Percentiles rank a stretch among this genome's conserved stretches.
These are phyloP conservation scores for Litsea cubeba DNA, from an alignment of 164 flowering plant genomes.

Conservation along the genomic window DNA sequence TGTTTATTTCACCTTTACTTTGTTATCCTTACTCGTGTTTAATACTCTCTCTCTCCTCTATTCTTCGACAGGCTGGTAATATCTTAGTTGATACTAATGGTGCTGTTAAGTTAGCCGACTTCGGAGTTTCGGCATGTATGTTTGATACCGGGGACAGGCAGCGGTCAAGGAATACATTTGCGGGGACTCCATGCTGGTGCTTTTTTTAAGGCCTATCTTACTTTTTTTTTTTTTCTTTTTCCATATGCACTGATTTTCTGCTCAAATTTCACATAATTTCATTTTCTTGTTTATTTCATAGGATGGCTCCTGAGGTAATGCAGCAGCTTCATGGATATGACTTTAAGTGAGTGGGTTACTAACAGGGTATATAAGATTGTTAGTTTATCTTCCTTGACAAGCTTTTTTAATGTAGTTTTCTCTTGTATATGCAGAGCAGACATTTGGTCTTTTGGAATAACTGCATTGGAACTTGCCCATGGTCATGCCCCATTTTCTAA, in stretches of 20 bases:
- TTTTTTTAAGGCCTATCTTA: neutral
- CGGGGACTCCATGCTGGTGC: slow-evolving; percentile 99
- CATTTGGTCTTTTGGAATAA: slow-evolving; percentile 98
- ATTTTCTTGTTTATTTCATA: slow-evolving; percentile 20
- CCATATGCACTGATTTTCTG: neutral
- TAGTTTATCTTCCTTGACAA: neutral
- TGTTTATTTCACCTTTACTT: slow-evolving; percentile 3
- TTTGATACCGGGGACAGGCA: slow-evolving; percentile 95
- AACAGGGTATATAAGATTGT: neutral
- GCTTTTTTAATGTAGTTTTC: slow-evolving; percentile 8
- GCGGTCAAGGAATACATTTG: slow-evolving; percentile 89
- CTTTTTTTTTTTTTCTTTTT: slow-evolving; percentile 1
- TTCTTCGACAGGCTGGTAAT: slow-evolving; percentile 79
- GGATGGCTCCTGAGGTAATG: slow-evolving; percentile 99
- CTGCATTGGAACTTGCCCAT: slow-evolving; percentile 98
- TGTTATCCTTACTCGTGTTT: neutral
- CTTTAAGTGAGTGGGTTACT: slow-evolving; percentile 64
- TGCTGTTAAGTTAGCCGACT: slow-evolving; percentile 81
- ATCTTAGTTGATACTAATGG: slow-evolving; percentile 79
- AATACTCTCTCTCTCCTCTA: neutral
- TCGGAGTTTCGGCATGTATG: slow-evolving; percentile 97
- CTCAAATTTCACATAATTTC: neutral
- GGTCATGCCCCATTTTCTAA: slow-evolving; percentile 99
- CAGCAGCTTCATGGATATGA: slow-evolving; percentile 95
- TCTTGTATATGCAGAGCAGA: slow-evolving; percentile 64